Evolutionary conservation across 768 basidiomycete genomes (phyloP).

Genomic region (Boletellus ananas): DNA sequence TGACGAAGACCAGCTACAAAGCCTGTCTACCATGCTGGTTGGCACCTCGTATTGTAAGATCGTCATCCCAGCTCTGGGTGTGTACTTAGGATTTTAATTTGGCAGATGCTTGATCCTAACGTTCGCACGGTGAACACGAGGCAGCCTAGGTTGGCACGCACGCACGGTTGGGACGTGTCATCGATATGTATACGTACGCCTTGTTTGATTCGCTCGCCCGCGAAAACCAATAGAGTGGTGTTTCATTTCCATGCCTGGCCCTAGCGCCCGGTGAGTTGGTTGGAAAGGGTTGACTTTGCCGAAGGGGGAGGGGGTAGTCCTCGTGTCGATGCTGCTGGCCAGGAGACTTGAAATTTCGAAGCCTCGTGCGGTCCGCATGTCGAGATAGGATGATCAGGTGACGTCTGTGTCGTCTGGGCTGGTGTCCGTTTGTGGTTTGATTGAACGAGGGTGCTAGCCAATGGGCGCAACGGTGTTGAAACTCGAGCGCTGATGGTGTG

Average conservation of each 20-base stretch:
- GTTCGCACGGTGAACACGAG: constrained; percentile 4
- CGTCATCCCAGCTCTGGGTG: constrained; percentile 1
- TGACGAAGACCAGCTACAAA: constrained; percentile 86
- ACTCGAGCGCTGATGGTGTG: constrained; percentile 8
- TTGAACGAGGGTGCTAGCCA: constrained; percentile 7
- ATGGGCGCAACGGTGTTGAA: constrained; percentile 5
- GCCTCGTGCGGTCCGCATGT: constrained; percentile 27
- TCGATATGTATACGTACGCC: constrained; percentile 4
- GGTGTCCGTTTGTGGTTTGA: constrained; percentile 4
- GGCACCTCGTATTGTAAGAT: constrained; percentile 83
- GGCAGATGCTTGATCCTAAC: constrained; percentile 24
- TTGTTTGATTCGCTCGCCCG: background rate
- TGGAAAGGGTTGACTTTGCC: constrained; percentile 17
- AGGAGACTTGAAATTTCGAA: constrained; percentile 12
- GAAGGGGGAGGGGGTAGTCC: background rate
- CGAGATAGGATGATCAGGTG: constrained; percentile 19
- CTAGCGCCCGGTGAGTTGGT: constrained; percentile 1
- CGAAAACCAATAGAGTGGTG: background rate
- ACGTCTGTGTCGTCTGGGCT: constrained; percentile 5
- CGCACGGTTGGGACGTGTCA: background rate
- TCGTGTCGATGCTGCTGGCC: constrained; percentile 9
- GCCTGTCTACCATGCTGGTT: constrained; percentile 82
- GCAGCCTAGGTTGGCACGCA: background rate
- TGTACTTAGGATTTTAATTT: constrained; percentile 13
- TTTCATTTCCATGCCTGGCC: background rate